These are phyloP conservation scores for Alternaria ventricosa DNA, from an alignment of 2,329 filamentous ascomycete species.

Conservation along the genomic window DNA sequence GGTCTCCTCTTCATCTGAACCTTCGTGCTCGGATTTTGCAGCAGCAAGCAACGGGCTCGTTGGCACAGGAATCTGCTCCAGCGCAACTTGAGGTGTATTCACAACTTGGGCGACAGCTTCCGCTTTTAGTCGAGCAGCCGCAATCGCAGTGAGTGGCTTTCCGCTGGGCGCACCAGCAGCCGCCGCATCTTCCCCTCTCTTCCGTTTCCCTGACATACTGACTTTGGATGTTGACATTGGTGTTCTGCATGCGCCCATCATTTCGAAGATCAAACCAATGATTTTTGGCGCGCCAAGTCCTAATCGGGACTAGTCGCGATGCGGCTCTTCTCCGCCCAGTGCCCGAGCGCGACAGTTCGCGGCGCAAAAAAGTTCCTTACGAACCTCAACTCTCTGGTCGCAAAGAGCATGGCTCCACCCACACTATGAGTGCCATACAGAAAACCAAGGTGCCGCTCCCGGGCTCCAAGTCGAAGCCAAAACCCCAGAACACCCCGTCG, in stretches of 20 bases:
- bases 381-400: conserved; percentile 20
- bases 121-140: conserved; percentile 40
- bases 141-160: conserved; percentile 43
- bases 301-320: conserved; percentile 5
- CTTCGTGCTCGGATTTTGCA: conserved; percentile 24
- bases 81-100: conserved; percentile 13
- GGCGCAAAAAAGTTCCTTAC: conserved; percentile 39
- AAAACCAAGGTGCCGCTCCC: conserved; percentile 45
- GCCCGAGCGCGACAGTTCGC: conserved; percentile 17
- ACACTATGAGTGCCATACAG: conserved; percentile 44
- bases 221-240: conserved; percentile 3
- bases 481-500: conserved; percentile 22
- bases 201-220: conserved; percentile 43
- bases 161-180: conserved; percentile 3
- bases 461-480: conserved; percentile 34
- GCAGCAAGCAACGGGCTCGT: conserved; percentile 22
- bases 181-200: conserved; percentile 23
- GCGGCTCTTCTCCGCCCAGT: conserved; percentile 10
- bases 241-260: conserved; percentile 2
- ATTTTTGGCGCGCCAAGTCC: conserved; percentile 9
- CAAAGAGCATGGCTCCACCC: conserved; percentile 16
- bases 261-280: conserved; percentile 2
- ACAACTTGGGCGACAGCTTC: conserved; percentile 23
- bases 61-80: conserved; percentile 21
- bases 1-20: conserved; percentile 26